Conservation (phyloP, 2,329 filamentous ascomycete species). For the Monosporascus sp. region DNA sequence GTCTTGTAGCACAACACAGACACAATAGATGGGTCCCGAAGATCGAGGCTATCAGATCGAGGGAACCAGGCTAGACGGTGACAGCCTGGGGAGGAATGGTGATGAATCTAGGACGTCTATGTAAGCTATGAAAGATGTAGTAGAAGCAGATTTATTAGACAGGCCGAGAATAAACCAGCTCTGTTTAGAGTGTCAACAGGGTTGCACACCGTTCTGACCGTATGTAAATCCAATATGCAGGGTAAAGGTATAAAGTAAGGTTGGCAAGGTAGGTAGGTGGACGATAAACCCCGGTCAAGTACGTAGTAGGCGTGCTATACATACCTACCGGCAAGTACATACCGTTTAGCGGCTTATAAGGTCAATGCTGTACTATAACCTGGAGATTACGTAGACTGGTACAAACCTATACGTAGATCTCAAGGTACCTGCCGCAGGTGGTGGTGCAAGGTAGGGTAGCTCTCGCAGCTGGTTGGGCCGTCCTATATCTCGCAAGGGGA, state of each 20-base stretch:
- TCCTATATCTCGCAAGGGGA: not conserved
- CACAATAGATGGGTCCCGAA: not conserved
- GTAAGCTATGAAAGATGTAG: not conserved
- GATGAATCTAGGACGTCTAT: not conserved
- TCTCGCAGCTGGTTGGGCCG: not conserved
- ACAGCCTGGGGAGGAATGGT: not conserved
- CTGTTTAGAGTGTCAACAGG: not conserved
- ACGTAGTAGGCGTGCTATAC: too few species aligned
- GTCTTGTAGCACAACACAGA: not conserved
- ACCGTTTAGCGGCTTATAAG: too few species aligned
- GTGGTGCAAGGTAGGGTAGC: not conserved
- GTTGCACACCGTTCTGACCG: too few species aligned
- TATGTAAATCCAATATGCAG: too few species aligned
- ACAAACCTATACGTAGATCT: too few species aligned
- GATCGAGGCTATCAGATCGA: not conserved
- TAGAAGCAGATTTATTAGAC: not conserved
- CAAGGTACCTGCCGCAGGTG: not conserved
- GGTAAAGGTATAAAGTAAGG: too few species aligned
- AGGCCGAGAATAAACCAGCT: not conserved
- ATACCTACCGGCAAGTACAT: too few species aligned
- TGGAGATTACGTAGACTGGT: too few species aligned
- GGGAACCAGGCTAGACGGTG: not conserved
- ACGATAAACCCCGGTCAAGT: too few species aligned
- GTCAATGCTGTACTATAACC: too few species aligned
- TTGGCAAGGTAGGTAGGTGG: too few species aligned